Evolutionary conservation across 2,329 filamentous ascomycete species (phyloP).

Genomic region (Xenosphaeropsis pyriputrescens): DNA sequence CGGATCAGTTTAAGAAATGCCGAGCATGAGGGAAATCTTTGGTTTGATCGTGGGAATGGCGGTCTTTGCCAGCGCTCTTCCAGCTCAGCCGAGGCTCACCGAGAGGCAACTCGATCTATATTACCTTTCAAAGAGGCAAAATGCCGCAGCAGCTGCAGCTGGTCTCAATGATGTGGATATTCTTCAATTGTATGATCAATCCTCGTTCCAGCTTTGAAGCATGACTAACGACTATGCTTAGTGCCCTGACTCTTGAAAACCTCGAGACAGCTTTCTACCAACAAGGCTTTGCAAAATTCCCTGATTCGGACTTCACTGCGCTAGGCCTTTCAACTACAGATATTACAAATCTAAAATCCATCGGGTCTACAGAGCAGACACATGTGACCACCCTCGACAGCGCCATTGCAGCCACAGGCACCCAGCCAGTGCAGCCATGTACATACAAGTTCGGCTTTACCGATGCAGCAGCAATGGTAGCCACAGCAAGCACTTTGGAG

Average conservation of each 20-base stretch:
- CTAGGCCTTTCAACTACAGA: conserved; percentile 40
- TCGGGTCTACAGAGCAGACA: conserved; percentile 46
- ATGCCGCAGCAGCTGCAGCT: conserved; percentile 17
- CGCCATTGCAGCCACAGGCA: conserved; percentile 45
- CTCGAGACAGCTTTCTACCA: conserved; percentile 62
- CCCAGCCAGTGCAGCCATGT: conserved; percentile 53
- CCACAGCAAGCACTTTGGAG: conserved; percentile 55
- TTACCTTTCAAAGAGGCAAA: conserved; percentile 11
- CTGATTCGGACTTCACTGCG: conserved; percentile 46
- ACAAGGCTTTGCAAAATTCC: conserved; percentile 54
- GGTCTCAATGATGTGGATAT: conserved; percentile 33
- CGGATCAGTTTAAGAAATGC: conserved; percentile 9
- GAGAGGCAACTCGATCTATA: conserved; percentile 10
- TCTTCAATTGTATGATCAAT: conserved; percentile 31
- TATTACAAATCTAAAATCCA: conserved; percentile 42
- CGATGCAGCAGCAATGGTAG: conserved; percentile 51
- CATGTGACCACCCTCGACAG: conserved; percentile 46
- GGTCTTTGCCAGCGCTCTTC: conserved; percentile 12
- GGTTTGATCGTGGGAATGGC: conserved; percentile 12
- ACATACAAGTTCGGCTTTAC: conserved; percentile 59
- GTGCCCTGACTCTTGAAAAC: conserved; percentile 59
- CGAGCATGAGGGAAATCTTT: conserved; percentile 14
- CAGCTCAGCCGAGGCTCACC: conserved; percentile 13
- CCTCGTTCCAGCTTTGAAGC: not conserved
- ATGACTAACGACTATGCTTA: conserved; percentile 16